Percentiles rank a stretch among this genome's conserved stretches.
These are phyloP conservation scores for Malassezia slooffiae DNA, from an alignment of 1,284 basidiomycete species.

Conservation along the genomic window DNA sequence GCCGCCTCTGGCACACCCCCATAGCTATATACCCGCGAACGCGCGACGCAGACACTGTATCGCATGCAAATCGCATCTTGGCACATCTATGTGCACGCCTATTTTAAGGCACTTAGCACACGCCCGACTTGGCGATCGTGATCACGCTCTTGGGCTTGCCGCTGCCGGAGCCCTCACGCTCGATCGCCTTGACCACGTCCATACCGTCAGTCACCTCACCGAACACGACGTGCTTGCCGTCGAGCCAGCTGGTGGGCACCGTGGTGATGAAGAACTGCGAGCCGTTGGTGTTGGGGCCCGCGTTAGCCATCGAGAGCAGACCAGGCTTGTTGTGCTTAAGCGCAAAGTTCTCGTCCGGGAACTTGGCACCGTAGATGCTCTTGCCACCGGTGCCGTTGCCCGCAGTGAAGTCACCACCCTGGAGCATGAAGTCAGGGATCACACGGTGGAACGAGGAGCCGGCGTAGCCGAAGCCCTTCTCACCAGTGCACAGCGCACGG, in stretches of 20 bases:
- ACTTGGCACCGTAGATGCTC: constrained; percentile 45
- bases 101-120: constrained; percentile 19
- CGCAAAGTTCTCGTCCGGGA: constrained; percentile 33
- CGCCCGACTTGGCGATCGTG: constrained; percentile 43
- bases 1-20: too few relatives aligned
- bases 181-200: constrained; percentile 42
- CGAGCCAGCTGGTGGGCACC: constrained; percentile 50
- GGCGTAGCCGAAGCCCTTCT: constrained; percentile 64
- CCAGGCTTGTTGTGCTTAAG: constrained; percentile 32
- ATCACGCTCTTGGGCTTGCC: constrained; percentile 39
- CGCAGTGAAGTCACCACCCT: constrained; percentile 60
- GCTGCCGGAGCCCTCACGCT: constrained; percentile 29
- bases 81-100: too few relatives aligned
- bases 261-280: constrained; percentile 45
- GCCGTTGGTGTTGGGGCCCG: constrained; percentile 37
- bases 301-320: constrained; percentile 26
- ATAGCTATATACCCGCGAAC: too few relatives aligned
- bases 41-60: too few relatives aligned
- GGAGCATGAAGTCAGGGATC: constrained; percentile 60
- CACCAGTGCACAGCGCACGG: constrained; percentile 57
- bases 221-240: constrained; percentile 50
- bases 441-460: constrained; percentile 55
- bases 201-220: constrained; percentile 31
- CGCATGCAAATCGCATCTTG: too few relatives aligned
- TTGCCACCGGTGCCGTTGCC: constrained; percentile 47